phyloP scores from a whole-genome alignment of 2,329 filamentous ascomycete species.

The Fonsecaea multimorphosa region DNA sequence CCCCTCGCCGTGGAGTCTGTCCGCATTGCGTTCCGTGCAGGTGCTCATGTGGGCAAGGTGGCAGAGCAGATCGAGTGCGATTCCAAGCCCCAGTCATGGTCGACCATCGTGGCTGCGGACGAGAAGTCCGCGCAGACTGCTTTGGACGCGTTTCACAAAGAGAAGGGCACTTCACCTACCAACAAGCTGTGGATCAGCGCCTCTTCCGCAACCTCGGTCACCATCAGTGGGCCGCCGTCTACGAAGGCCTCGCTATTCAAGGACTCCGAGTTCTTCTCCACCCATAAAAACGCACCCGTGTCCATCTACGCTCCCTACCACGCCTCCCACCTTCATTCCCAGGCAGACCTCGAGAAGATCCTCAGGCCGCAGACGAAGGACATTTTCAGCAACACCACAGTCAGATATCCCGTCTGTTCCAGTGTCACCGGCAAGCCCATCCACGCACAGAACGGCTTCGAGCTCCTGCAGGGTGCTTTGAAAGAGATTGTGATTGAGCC shows the following conservation, averaged over 20 bases:
- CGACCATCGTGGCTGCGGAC: conserved; percentile 48
- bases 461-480: conserved; percentile 45
- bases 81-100: conserved; percentile 47
- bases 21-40: conserved; percentile 52
- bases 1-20: conserved; percentile 51
- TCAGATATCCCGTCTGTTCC: conserved; percentile 48
- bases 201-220: conserved; percentile 64
- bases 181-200: conserved; percentile 65
- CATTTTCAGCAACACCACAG: conserved; percentile 41
- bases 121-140: conserved; percentile 40
- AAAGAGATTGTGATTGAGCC: conserved; percentile 48
- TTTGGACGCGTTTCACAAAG: conserved; percentile 43
- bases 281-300: conserved; percentile 59
- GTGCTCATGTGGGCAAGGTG: conserved; percentile 49
- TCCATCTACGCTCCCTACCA: conserved; percentile 66
- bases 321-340: conserved; percentile 60
- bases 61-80: conserved; percentile 47
- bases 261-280: conserved; percentile 52
- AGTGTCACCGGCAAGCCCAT: conserved; percentile 47
- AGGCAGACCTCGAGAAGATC: conserved; percentile 59
- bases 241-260: conserved; percentile 61
- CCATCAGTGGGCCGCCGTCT: conserved; percentile 64
- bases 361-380: conserved; percentile 48
- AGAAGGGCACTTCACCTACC: conserved; percentile 55
- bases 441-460: conserved; percentile 42